Base-by-base conservation (phyloP, 106 monocot genomes). In the Iris macrosiphon region DNA sequence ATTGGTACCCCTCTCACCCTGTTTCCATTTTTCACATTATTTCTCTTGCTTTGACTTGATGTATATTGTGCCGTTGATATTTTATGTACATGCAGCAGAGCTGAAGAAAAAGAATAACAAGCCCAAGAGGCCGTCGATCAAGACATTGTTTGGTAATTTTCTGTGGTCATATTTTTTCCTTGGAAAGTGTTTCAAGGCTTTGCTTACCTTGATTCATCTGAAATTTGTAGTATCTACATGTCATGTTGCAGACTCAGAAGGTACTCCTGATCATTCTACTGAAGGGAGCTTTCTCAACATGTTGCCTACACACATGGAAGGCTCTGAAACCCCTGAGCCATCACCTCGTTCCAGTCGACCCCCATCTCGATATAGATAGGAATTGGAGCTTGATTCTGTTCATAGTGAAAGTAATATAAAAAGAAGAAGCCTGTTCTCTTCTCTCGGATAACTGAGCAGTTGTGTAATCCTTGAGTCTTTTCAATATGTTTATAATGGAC, bases 221-320 rank as follows among this genome's bases (percentile, higher is more conserved):
- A 4, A 48, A 11, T 26, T 12, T 48, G 4, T n/a, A n/a, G n/a
- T 14, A n/a, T 52, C 19, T 25, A 25, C 21, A 6, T 46, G 8
- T 52, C 6, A 31, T 22, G 12, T 45, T 29, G 3, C 74, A 83
- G 81, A 82, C 22, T 68, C 59, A 10, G 61, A 66, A 45, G 40
- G 63, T 37, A 11, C 54, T 57, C 45, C 68, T 37, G 81, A 92
- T 43, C 73, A 72, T 38, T 77, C 77, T 20, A 40, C 51, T 11
- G 88, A 84, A 41, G 93, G 93, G 44, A 93, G 88, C 66, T 93
- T 93, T 31, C 63, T 93, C 3, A 88, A 81, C 35, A 30, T 93
- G 67, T 78, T 93, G 65, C 88, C 88, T 0, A 66, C 81, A 35
- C 93, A 84, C 30, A 33, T 84, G 45, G 93, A 87, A 67, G 69